Base-by-base conservation (phyloP, 1,139 yeast species). In the Yamadazyma buinensis region DNA sequence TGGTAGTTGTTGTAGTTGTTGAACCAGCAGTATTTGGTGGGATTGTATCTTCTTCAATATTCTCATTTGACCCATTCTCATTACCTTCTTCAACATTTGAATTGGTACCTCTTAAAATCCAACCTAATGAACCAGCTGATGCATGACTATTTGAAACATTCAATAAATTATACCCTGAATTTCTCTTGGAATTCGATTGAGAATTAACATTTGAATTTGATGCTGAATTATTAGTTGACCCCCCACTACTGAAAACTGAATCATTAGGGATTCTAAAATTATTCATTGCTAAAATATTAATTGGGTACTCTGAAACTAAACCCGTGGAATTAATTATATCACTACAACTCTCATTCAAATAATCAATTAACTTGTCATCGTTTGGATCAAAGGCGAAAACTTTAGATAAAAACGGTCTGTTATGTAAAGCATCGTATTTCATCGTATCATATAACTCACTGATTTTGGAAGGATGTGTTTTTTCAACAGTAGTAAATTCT, bases 381-480 rank as follows among this genome's bases (percentile, higher is more conserved):
- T 62, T 61, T 3, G 80, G 77, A 44, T 81, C 87, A 33, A 85
- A 88, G 30, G 81, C 72, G 55, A 94, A 94, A 5, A 90, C 82
- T 45, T 78, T 78, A 53, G 84, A 87, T 55, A 94, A 66, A 55
- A 94, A 92, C 29, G 83, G 85, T 36, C 98, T 74, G 57, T 94
- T 94, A 58, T 94, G 99, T 41, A 94, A 70, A 7, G 97, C 98
- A 63, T 94, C 99, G 54, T 86, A 92, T 61, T 94, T 94, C 97
- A 94, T 92, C 1, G 99, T 90, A 58, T 94, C 99, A 55, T 94
- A 94, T 41, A 94, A 72, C 60, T 94, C 99, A 29, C 95, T 84
- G 39, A 94, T 92, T 61, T 92, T 92, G 2, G 97, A 84, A 14
- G 99, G 99, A 59, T 94, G 98, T 1, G 95, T 95, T 60, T 94